Base-by-base conservation (phyloP, 1,284 basidiomycete species). In the Wolfiporia cocos region DNA sequence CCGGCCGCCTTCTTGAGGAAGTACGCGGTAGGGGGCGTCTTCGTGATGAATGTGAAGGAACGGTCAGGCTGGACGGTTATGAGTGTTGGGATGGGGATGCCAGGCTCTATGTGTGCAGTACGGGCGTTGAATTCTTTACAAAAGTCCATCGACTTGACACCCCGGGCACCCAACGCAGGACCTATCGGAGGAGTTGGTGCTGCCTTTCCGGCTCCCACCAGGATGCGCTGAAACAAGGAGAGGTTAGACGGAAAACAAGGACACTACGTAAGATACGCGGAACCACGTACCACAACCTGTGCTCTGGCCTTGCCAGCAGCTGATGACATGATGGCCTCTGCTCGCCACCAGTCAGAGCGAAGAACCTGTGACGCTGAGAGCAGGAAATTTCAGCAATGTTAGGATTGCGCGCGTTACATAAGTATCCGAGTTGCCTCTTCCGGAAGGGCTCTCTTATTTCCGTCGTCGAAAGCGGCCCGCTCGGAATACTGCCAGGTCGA, bases 61-160 rank as follows among this genome's bases (percentile, higher is more conserved):
- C 94, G 86, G 73, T 99, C 96, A 42, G 95, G 91, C 57, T 90
- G 85, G 54, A 99, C 87, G 44, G 83, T 90, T 59, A 99, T 94
- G 47, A 87, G 69, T 12, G 93, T 94, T 9, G 95, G 95, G 30
- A 82, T 81, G 2, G 96, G 95, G 12, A 90, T 77, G 31, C 92
- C 92, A 15, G 87, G 81, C 54, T 87, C 82, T 44, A 96, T 77
- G 61, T 93, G 86, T 17, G 90, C 86, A 30, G 93, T 96, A 49
- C 79, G 83, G 43, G 89, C 92, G 65, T 92, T 93, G 70, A 91
- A 96, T 63, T 95, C 92, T 64, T 98, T 99, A 73, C 93, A 96
- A 63, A 99, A 99, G 70, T 99, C 96, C 85, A 99, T 99, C 15
- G 94, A 95, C 69, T 98, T 98, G 52, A 99, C 93, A 57, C 96